These are phyloP conservation scores for Cutaneotrichosporon sp. DNA, from an alignment of 1,284 basidiomycete genomes.

Conservation along the genomic window DNA sequence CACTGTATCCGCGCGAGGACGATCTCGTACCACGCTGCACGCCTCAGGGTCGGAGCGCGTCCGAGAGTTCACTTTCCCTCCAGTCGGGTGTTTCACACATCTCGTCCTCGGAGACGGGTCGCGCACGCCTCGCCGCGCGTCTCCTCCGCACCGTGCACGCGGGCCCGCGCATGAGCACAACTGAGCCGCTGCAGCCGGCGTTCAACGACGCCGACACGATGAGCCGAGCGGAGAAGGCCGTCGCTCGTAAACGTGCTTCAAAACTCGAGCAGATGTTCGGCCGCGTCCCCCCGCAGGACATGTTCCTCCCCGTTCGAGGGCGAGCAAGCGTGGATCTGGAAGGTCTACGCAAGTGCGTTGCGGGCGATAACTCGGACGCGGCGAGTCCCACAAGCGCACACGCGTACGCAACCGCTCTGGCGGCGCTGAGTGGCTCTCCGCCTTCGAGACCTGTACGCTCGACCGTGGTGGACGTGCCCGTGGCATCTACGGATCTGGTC, in stretches of 20 bases:
- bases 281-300: conserved; percentile 30
- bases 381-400: neutral
- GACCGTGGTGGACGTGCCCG: neutral
- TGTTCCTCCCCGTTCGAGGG: conserved; percentile 22
- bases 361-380: neutral
- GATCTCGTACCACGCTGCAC: conserved; percentile 10
- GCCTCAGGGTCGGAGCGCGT: neutral
- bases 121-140: neutral
- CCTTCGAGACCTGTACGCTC: neutral
- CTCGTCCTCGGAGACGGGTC: neutral
- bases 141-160: neutral
- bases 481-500: neutral
- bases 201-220: conserved; percentile 11
- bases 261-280: conserved; percentile 44
- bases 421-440: neutral
- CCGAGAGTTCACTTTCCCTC: neutral
- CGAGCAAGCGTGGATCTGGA: neutral
- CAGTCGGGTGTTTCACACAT: neutral
- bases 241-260: conserved; percentile 31
- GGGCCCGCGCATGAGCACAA: neutral
- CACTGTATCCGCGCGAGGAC: conserved; percentile 16
- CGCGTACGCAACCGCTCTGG: neutral
- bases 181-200: neutral
- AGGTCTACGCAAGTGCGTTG: neutral
- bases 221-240: conserved; percentile 28